A percentile compares a stretch with the other conserved stretches of the same genome.
Evolutionary conservation across 208 protist genomes (phyloP).

Genomic region (Herpetomonas samuelpessoai): DNA sequence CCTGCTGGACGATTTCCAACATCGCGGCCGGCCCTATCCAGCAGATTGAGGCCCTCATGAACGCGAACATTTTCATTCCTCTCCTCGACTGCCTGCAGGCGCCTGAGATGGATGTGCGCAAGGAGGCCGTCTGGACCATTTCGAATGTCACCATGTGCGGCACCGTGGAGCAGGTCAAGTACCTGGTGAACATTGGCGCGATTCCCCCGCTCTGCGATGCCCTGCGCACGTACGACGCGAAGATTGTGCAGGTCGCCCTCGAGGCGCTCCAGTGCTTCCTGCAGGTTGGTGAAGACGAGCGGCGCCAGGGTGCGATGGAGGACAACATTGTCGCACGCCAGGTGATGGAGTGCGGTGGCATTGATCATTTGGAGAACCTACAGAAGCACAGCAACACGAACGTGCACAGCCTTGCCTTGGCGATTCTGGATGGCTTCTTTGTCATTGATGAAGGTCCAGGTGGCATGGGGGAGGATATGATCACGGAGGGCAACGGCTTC

Average conservation of each 20-base stretch:
- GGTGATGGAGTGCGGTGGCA: conserved; percentile 92
- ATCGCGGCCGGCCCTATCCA: conserved; percentile 95
- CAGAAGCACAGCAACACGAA: conserved; percentile 93
- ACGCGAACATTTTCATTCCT: conserved; percentile 90
- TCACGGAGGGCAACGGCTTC: conserved; percentile 3
- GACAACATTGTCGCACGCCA: conserved; percentile 71
- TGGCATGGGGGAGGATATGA: conserved; percentile 12
- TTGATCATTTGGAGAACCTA: conserved; percentile 94
- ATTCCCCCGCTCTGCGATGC: conserved; percentile 94
- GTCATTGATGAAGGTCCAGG: conserved; percentile 36
- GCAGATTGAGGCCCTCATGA: conserved; percentile 95
- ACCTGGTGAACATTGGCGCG: conserved; percentile 87
- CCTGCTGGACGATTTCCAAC: conserved; percentile 99
- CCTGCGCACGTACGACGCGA: conserved; percentile 84
- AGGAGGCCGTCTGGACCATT: conserved; percentile 98
- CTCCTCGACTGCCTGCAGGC: conserved; percentile 87
- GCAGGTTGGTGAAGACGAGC: conserved; percentile 58
- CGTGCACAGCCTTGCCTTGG: conserved; percentile 93
- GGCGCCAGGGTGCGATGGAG: conserved; percentile 19
- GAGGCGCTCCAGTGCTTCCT: conserved; percentile 98
- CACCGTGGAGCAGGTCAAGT: conserved; percentile 84
- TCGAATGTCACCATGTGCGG: conserved; percentile 96
- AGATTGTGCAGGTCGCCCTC: conserved; percentile 94
- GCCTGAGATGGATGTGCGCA: conserved; percentile 94
- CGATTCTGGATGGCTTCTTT: conserved; percentile 94